Base-by-base conservation (phyloP, 2,329 filamentous ascomycete species). In the Hypomyces perniciosus region DNA sequence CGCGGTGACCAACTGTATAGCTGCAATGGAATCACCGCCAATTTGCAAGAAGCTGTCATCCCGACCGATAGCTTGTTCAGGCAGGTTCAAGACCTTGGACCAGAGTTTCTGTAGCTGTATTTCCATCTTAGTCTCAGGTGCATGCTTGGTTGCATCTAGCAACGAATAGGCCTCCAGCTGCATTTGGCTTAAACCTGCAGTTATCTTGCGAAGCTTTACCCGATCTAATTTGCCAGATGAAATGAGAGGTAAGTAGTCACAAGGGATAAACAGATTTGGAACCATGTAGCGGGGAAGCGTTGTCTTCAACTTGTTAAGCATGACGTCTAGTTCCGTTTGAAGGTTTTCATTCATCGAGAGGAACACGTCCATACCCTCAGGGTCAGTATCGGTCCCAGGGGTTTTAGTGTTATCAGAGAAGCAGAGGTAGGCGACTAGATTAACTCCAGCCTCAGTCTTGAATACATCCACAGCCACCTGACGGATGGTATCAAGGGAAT, bases 1-100 rank as follows among this genome's bases (percentile, higher is more conserved):
- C 3, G 34, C 40, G 2, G 54, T 34, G 1, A 49, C 34, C 4
- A 52, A 9, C 26, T 39, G 27, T 31, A 54, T 57, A 13, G 56
- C 57, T 8, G 43, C 42, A 43, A 62, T 56, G 4, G 59, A 62
- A 76, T 81, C 29, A 56, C 51, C 4, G 70, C 72, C 2, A 69
- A 56, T 50, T n/a, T n/a, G n/a, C n/a, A n/a, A n/a, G n/a, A n/a
- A n/a, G n/a, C n/a, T n/a, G n/a, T n/a, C n/a, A n/a, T 49, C 35
- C 5, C 39, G 38, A 12, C 49, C 46, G 20, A 60, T 59, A 9
- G 46, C 39, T 1, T 55, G 41, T 2, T 38, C 6, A 2, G 27
- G 3, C 4, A 55, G 34, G 7, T 33, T 35, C 4, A 59, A 44
- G 8, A 58, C 47, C 27, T 30, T 31, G n/a, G 57, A 49, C 57